These are phyloP conservation scores for Cyclostephanos tholiformis DNA, from an alignment of 108 stramenopile species.

Conservation along the genomic window DNA sequence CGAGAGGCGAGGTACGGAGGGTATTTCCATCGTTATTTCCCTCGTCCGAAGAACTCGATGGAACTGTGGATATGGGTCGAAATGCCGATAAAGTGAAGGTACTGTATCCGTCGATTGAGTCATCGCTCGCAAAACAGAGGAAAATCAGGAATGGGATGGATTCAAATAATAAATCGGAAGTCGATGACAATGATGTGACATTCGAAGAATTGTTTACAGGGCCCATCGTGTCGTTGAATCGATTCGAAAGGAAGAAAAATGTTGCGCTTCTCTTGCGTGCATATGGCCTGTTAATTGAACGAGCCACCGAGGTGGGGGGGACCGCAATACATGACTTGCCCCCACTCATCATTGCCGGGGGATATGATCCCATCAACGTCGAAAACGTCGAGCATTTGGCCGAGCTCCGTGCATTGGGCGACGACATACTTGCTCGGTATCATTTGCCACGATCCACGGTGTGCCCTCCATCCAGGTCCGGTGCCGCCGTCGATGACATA, in stretches of 20 bases:
- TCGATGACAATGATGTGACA: not conserved
- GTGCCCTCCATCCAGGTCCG: constrained; percentile 26
- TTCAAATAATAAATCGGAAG: constrained; percentile 3
- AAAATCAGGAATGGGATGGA: constrained; percentile 14
- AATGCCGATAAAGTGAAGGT: constrained; percentile 53
- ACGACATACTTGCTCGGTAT: constrained; percentile 33
- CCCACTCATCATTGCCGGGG: constrained; percentile 91
- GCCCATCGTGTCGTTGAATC: constrained; percentile 86
- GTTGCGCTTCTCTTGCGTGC: constrained; percentile 73
- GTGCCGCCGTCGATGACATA: not conserved
- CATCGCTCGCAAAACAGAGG: constrained; percentile 41
- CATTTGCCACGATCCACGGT: constrained; percentile 27
- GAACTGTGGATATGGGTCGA: not conserved
- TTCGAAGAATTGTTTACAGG: constrained; percentile 27
- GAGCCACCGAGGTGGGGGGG: constrained; percentile 7
- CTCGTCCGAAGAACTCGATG: constrained; percentile 4
- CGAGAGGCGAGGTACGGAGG: constrained; percentile 69
- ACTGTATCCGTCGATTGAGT: constrained; percentile 85
- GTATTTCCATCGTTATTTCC: constrained; percentile 69
- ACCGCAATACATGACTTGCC: constrained; percentile 22
- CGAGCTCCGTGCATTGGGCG: constrained; percentile 70
- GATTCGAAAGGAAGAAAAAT: constrained; percentile 99
- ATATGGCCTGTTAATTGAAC: constrained; percentile 43
- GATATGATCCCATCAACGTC: constrained; percentile 90
- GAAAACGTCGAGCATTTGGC: constrained; percentile 95